Evolutionary conservation across 768 basidiomycete species (phyloP).

Genomic region (Neoboletus subvelutipes): DNA sequence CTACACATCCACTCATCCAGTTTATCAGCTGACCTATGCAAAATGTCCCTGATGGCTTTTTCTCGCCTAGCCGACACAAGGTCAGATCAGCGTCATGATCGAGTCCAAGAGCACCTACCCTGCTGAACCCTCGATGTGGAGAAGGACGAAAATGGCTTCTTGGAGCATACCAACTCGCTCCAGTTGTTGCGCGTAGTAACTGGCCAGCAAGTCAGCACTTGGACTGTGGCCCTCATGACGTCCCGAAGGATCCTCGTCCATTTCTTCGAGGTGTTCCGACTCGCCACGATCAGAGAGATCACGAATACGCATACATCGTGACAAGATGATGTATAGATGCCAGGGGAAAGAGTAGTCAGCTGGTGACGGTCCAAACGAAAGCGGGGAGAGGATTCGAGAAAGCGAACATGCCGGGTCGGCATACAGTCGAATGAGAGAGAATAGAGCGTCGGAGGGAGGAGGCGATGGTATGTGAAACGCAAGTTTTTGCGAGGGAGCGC

Average conservation of each 20-base stretch:
- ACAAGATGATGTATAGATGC: conserved; percentile 89
- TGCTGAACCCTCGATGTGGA: conserved; percentile 79
- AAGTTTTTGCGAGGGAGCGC: conserved; percentile 19
- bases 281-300: conserved; percentile 85
- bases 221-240: conserved; percentile 74
- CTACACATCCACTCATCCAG: conserved; percentile 73
- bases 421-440: conserved; percentile 75
- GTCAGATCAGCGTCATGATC: conserved; percentile 4
- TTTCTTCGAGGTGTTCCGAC: conserved; percentile 35
- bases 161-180: conserved; percentile 80
- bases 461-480: conserved; percentile 45
- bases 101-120: conserved; percentile 52
- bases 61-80: conserved; percentile 58
- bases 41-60: conserved; percentile 77
- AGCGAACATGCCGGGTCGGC: conserved; percentile 69
- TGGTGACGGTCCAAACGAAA: conserved; percentile 72
- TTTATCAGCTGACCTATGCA: conserved; percentile 63
- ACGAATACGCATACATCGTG: conserved; percentile 75
- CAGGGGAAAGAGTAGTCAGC: conserved; percentile 85
- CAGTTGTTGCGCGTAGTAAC: conserved; percentile 83
- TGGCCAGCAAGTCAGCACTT: conserved; percentile 79
- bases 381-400: conserved; percentile 67
- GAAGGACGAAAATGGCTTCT: conserved; percentile 83
- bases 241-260: conserved; percentile 43
- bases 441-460: conserved; percentile 70